Base-by-base conservation (phyloP, 768 basidiomycete species). In the Tulasnella calospora region DNA sequence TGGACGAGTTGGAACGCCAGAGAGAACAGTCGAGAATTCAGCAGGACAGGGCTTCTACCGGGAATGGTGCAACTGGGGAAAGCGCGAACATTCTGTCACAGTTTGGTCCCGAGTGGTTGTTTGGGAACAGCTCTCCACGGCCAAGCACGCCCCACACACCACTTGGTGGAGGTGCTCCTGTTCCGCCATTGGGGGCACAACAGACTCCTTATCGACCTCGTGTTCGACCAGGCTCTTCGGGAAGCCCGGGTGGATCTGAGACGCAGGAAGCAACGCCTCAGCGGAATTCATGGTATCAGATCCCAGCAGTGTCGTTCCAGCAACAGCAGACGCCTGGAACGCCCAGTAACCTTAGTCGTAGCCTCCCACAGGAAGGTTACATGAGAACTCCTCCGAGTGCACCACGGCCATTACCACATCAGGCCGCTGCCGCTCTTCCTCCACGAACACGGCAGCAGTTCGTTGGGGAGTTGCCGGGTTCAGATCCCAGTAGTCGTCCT, bases 1-100 rank as follows among this genome's bases (percentile, higher is more conserved):
- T 89, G 80, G 86, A 90, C 80, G 92, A 92, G 82, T 85, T 90
- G 80, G 93, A 94, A 82, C 88, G 90, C 12, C 85, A 88, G 80
- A 72, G 78, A 74, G 91, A 90, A 3, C 87, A 79, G 80, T 83
- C 5, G 82, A 87, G 80, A 86, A 88, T 61, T 17, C 30, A 73
- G 27, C 46, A 72, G 44, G 61, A 67, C 6, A 67, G 61, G 27
- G 61, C 61, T 13, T 30, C 61, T 35, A 4, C 30, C 15, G 61
- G 23, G 8, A 67, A 67, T 33, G 61, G 61, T 17, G 23, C 40
- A 46, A 27, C 15, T 9, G 40, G 69, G 17, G 77, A 71, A 9
- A 27, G 27, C n/a, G 27, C 46, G 15, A 78, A 27, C 27, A 44
- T 78, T 27, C 77, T 71, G 38, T 70, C 70, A 9, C 30, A 55